Percentiles rank a stretch among this genome's conserved stretches.
Evolutionary conservation across 768 basidiomycete species (phyloP).

Genomic region (Suillus bovinus): DNA sequence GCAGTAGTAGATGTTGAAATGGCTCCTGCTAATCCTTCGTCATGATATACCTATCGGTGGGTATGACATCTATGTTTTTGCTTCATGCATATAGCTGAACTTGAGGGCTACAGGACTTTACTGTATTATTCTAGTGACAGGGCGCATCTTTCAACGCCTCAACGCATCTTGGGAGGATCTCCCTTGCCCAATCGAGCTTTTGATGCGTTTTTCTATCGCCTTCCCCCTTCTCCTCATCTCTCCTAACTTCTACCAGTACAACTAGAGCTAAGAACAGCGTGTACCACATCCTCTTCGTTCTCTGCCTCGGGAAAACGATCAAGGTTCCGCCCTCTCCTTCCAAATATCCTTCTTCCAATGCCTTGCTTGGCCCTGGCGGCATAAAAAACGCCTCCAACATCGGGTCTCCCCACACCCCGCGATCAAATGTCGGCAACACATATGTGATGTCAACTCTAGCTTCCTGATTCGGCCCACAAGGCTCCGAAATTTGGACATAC

Average conservation of each 20-base stretch:
- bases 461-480: conserved; percentile 11
- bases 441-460: conserved; percentile 30
- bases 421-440: conserved; percentile 44
- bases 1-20: conserved; percentile 24
- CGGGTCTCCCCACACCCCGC: conserved; percentile 77
- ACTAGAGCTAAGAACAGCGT: conserved; percentile 61
- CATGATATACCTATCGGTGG: neutral
- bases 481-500: conserved; percentile 42
- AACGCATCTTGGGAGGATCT: conserved; percentile 40
- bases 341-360: conserved; percentile 62
- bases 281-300: conserved; percentile 79
- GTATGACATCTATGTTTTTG: conserved; percentile 2
- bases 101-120: neutral
- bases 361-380: conserved; percentile 44
- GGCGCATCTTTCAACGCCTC: conserved; percentile 45
- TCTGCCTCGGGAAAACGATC: conserved; percentile 62
- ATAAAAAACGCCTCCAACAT: conserved; percentile 68
- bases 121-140: conserved; percentile 25
- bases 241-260: conserved; percentile 46
- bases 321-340: conserved; percentile 43
- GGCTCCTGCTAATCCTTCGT: conserved; percentile 12
- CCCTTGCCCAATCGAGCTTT: conserved; percentile 41
- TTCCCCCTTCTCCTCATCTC: conserved; percentile 14
- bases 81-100: neutral
- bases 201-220: conserved; percentile 23